Percentiles rank a stretch among this genome's conserved stretches.
Evolutionary conservation across 2,329 filamentous ascomycete species (phyloP).

Genomic region (Verticillium nonalfalfae): DNA sequence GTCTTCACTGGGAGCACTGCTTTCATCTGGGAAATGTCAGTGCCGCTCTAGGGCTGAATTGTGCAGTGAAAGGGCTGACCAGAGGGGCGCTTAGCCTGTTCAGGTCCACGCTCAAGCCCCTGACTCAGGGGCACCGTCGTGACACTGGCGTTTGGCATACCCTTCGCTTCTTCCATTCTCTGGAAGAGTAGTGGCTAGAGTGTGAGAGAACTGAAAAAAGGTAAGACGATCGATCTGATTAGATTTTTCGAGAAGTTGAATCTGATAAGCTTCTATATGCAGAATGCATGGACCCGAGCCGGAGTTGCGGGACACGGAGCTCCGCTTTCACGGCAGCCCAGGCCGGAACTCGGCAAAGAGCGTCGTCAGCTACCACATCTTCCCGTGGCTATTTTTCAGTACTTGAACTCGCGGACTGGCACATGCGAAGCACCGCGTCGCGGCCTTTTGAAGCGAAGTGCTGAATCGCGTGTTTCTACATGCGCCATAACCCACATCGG

Average conservation of each 20-base stretch:
- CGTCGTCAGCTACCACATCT: neutral
- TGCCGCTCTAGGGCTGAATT: neutral
- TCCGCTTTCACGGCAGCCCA: neutral
- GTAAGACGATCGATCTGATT: neutral
- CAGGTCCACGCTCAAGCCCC: neutral
- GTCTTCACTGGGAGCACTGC: slow-evolving; percentile 9
- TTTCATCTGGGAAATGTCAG: slow-evolving; percentile 5
- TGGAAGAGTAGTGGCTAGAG: neutral
- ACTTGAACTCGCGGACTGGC: neutral
- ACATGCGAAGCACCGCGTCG: neutral
- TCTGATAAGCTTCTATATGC: neutral
- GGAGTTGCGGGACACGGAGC: neutral
- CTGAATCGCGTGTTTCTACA: neutral
- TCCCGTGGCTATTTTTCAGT: neutral
- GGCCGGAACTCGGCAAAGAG: neutral
- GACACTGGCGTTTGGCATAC: neutral
- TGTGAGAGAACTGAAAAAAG: neutral
- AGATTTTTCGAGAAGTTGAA: neutral
- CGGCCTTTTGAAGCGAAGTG: neutral
- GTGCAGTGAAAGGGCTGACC: neutral
- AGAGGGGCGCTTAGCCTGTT: neutral
- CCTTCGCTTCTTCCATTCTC: neutral
- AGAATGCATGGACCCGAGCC: neutral
- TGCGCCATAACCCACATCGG: neutral
- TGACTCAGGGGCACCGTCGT: neutral